Conservation (phyloP, 257 asterid species). For the Buddleja alternifolia region DNA sequence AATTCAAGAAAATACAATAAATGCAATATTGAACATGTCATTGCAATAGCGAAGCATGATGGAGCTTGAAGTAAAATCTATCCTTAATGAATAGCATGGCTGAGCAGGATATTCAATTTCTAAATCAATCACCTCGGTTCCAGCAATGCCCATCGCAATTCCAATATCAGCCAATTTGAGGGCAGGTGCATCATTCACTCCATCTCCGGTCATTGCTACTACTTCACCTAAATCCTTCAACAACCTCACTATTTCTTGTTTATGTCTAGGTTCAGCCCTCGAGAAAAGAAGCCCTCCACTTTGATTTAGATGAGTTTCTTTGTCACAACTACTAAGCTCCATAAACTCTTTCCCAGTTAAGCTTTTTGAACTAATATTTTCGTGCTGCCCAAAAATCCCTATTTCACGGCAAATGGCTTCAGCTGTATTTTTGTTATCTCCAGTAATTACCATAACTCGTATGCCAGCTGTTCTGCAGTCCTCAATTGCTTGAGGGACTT, state of each 20-base stretch:
- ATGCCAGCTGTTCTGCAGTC: constrained; percentile 99
- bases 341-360: constrained; percentile 91
- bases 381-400: constrained; percentile 85
- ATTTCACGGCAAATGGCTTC: constrained; percentile 97
- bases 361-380: constrained; percentile 72
- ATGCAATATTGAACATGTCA: neutral
- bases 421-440: constrained; percentile 94
- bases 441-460: constrained; percentile 96
- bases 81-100: constrained; percentile 8
- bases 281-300: constrained; percentile 92
- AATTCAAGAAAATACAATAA: neutral
- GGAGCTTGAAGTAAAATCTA: neutral
- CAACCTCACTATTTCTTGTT: constrained; percentile 96
- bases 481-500: constrained; percentile 90
- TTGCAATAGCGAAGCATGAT: constrained; percentile 2
- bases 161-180: constrained; percentile 97
- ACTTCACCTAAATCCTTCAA: constrained; percentile 97
- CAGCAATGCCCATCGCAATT: constrained; percentile 97
- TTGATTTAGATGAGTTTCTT: constrained; percentile 64
- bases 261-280: constrained; percentile 99
- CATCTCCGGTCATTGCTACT: constrained; percentile 99
- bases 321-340: constrained; percentile 59
- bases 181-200: constrained; percentile 98
- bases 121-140: constrained; percentile 78
- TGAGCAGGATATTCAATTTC: neutral